phyloP scores from a whole-genome alignment of 495 filamentous ascomycete species.

The Talaromyces stipitatus region DNA sequence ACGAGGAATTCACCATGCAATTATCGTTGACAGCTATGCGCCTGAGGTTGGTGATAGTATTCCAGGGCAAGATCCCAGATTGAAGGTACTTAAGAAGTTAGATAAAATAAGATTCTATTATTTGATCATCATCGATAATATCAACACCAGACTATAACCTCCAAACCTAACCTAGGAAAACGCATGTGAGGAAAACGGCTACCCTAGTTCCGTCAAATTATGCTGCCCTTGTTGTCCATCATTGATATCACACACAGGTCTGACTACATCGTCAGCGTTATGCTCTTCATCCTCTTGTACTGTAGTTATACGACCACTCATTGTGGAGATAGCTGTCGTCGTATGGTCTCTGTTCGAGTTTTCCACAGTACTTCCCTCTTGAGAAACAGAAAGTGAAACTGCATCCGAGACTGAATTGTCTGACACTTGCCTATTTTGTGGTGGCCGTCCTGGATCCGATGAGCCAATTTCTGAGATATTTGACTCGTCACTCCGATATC shows the following conservation, averaged over 20 bases:
- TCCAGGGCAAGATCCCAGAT: too few species aligned
- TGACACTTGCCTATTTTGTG: neutral
- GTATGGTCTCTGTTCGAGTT: neutral
- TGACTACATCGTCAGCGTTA: neutral
- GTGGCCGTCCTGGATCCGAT: neutral
- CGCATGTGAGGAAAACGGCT: neutral
- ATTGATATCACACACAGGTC: neutral
- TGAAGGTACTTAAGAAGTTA: too few species aligned
- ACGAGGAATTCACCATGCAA: too few species aligned
- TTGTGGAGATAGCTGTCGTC: neutral
- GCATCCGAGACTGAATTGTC: conserved; percentile 1
- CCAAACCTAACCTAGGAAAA: too few species aligned
- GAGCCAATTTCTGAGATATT: conserved; percentile 1
- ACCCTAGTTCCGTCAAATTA: neutral
- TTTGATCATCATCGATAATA: too few species aligned
- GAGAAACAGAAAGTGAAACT: neutral
- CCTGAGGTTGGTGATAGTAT: too few species aligned
- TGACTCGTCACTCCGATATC: conserved; percentile 2
- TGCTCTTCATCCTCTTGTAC: conserved; percentile 1
- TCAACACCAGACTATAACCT: too few species aligned
- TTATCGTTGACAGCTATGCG: too few species aligned
- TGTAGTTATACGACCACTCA: neutral
- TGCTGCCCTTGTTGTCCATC: neutral
- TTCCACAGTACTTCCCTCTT: neutral
- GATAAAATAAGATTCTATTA: too few species aligned